Conservation (phyloP, 2,329 filamentous ascomycete species). For the Pseudogymnoascus destructans region DNA sequence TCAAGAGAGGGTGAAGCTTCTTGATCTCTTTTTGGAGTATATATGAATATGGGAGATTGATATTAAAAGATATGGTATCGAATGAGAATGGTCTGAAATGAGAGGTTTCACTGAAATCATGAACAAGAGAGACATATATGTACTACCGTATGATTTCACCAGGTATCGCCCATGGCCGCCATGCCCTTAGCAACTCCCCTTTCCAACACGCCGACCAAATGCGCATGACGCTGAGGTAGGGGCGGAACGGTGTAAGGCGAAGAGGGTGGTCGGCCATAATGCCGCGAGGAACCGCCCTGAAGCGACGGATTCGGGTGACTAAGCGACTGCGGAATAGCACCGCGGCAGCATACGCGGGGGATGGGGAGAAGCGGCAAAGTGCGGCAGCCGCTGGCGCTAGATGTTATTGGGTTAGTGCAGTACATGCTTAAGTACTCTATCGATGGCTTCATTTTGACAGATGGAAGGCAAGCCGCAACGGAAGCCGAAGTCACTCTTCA, state of each 20-base stretch:
- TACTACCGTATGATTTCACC: not conserved
- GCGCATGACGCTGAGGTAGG: conserved; percentile 11
- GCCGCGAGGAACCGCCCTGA: not conserved
- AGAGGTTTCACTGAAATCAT: not conserved
- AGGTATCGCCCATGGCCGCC: conserved; percentile 25
- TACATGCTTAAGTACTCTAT: not conserved
- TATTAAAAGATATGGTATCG: not conserved
- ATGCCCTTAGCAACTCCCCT: conserved; percentile 19
- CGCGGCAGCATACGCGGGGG: not conserved
- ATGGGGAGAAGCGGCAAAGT: not conserved
- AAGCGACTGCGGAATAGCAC: not conserved
- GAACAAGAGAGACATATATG: not conserved
- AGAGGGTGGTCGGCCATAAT: not conserved
- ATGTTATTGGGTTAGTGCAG: not conserved
- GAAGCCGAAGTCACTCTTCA: not conserved
- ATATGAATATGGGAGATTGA: not conserved
- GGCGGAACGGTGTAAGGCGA: not conserved
- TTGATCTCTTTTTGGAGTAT: conserved; percentile 29
- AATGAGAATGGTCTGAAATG: not conserved
- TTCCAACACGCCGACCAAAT: conserved; percentile 21
- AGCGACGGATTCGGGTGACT: not conserved
- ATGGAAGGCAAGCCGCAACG: not conserved
- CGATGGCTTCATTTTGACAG: not conserved
- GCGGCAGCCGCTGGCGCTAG: not conserved
- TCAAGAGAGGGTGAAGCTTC: conserved; percentile 29